Evolutionary conservation across 148 eudicot species (phyloP), one percentile per base, ranked within the genome.

Genomic region (Amaranthus hypochondriacus): DNA sequence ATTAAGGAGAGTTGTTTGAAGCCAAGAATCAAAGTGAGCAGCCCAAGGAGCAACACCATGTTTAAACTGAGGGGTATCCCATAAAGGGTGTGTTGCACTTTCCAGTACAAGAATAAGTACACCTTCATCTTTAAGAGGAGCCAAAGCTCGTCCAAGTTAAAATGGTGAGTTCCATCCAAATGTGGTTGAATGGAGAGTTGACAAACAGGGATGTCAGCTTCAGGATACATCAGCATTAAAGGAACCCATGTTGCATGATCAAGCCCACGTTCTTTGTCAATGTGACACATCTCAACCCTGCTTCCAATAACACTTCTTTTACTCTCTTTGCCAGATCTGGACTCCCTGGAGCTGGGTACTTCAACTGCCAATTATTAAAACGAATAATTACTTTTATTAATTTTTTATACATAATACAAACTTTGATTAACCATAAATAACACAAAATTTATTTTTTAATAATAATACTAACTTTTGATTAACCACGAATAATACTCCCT

Each of bases 181-280:
- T 82, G 39, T 3, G 84, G 55, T 69, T 89, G 97, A 70, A 92
- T 71, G 6, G 95, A 89, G 12, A 92, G 87, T 77, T 87, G 90
- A 73, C 97, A 92, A 28, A 92, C 92, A 0, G 97, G 95, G 68
- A 92, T 88, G 73, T 89, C 89, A 12, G 91, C 95, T 28, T 92
- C 92, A 4, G 97, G 97, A 68, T 87, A 91, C 94, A 89, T 89
- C 15, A 89, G 94, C 97, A 89, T 88, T 57, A 92, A 89, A 3
- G 95, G 95, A 6, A 92, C 89, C 95, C 97, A 89, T 9, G 95
- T 90, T 1, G 95, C 97, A 54, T 89, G 94, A 81, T 89, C 90
- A 42, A 92, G 84, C 48, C 95, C 95, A 5, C 92, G 90, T 64
- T 82, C 81, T 79, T 86, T 84, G 73, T 92, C 95, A 75, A 78